Percentiles rank a stretch among this genome's conserved stretches.
These are phyloP conservation scores for Torulaspora indica DNA, from an alignment of 805 yeast species.

Conservation along the genomic window DNA sequence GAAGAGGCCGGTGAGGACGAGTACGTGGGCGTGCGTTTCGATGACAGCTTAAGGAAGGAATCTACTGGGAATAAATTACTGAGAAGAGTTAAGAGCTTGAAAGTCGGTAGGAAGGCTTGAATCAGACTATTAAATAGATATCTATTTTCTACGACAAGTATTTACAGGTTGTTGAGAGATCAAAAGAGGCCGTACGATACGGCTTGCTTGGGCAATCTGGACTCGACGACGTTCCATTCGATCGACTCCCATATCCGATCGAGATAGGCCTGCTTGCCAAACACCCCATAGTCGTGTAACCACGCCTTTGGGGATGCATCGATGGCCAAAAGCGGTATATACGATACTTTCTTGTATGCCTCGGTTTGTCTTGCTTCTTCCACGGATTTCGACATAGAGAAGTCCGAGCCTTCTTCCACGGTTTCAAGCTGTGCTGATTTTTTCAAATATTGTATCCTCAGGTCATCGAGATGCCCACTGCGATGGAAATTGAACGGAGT, in stretches of 20 bases:
- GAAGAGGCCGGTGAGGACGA: constrained; percentile 33
- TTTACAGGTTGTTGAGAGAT: constrained; percentile 8
- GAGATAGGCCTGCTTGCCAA: constrained; percentile 61
- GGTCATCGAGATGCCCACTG: constrained; percentile 38
- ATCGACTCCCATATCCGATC: constrained; percentile 64
- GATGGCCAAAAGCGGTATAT: constrained; percentile 61
- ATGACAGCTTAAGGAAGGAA: constrained; percentile 26
- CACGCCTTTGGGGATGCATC: constrained; percentile 71
- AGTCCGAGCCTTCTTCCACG: constrained; percentile 8
- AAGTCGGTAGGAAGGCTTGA: constrained; percentile 51
- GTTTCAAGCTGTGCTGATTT: constrained; percentile 17
- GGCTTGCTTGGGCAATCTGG: constrained; percentile 36
- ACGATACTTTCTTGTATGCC: constrained; percentile 25
- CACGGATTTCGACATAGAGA: constrained; percentile 22
- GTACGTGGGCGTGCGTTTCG: constrained; percentile 31
- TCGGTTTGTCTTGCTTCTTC: constrained; percentile 40
- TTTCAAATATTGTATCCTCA: constrained; percentile 26
- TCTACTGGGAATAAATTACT: constrained; percentile 54
- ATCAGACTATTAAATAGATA: neutral
- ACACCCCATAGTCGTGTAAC: constrained; percentile 71
- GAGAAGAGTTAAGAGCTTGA: constrained; percentile 84
- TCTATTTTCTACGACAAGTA: constrained; percentile 5
- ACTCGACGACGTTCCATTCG: constrained; percentile 65
- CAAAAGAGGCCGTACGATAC: constrained; percentile 12
- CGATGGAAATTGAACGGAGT: constrained; percentile 65